phyloP scores from a whole-genome alignment of 768 basidiomycete species.

The Krasilnikovozyma curviuscula region DNA sequence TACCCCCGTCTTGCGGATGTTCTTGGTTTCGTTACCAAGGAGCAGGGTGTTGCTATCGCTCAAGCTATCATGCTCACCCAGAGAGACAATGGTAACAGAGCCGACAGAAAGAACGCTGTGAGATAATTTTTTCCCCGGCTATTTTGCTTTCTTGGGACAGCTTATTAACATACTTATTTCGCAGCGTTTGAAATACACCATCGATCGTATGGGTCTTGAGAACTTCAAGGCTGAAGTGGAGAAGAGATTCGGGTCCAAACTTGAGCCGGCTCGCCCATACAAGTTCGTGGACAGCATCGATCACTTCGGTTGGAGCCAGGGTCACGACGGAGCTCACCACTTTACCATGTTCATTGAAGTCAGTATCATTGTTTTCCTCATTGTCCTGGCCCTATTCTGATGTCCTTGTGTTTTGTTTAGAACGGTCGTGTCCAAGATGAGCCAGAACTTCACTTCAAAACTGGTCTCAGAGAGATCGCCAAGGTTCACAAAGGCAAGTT shows the following conservation, averaged over 20 bases:
- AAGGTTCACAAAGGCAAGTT: slow-evolving; percentile 85
- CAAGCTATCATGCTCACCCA: slow-evolving; percentile 88
- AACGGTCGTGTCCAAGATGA: slow-evolving; percentile 96
- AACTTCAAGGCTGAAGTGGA: slow-evolving; percentile 79
- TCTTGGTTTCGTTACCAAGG: slow-evolving; percentile 78
- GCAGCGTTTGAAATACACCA: slow-evolving; percentile 73
- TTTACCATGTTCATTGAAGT: slow-evolving; percentile 78
- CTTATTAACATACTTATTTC: slow-evolving; percentile 25
- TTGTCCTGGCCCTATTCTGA: background rate
- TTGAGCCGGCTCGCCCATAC: slow-evolving; percentile 55
- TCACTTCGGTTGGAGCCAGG: slow-evolving; percentile 81
- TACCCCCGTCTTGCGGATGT: slow-evolving; percentile 76
- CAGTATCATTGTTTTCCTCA: background rate
- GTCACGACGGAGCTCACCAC: slow-evolving; percentile 71
- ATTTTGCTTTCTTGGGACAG: background rate
- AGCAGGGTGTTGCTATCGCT: slow-evolving; percentile 66
- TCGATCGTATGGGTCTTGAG: slow-evolving; percentile 83
- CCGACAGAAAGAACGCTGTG: slow-evolving; percentile 43
- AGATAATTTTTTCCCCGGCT: slow-evolving; percentile 20
- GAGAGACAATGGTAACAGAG: slow-evolving; percentile 86
- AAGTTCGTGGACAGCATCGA: slow-evolving; percentile 77
- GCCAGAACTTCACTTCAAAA: slow-evolving; percentile 74
- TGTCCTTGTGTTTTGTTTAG: slow-evolving; percentile 9
- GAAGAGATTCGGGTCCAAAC: slow-evolving; percentile 56
- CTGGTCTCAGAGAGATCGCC: slow-evolving; percentile 77